Percentiles rank a stretch among this genome's conserved stretches.
phyloP scores from a whole-genome alignment of 2,329 filamentous ascomycete species.

The Dactylellina cionopaga region DNA sequence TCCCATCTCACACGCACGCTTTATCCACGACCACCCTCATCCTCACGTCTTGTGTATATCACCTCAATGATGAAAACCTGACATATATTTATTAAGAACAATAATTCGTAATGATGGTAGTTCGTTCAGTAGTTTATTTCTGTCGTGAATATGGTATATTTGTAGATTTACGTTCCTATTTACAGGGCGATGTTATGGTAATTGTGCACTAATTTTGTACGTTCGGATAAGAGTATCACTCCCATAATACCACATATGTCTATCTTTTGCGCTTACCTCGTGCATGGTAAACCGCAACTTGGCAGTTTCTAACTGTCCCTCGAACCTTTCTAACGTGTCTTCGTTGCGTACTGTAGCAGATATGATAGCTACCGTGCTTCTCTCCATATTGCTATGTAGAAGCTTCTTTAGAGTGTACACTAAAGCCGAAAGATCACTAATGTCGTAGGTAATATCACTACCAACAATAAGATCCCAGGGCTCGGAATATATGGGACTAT shows the following conservation, averaged over 20 bases:
- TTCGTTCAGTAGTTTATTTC: too few relatives aligned
- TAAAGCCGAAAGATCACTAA: conserved; percentile 70
- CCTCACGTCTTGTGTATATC: conserved; percentile 49
- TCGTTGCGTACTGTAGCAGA: conserved; percentile 76
- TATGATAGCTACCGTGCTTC: conserved; percentile 69
- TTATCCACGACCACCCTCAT: conserved; percentile 29
- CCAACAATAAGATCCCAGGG: conserved; percentile 74
- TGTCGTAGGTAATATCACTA: conserved; percentile 82
- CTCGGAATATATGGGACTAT: conserved; percentile 60
- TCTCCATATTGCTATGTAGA: conserved; percentile 67
- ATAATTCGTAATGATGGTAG: conserved; percentile 3
- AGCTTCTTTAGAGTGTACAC: conserved; percentile 73
- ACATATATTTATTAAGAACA: conserved; percentile 24
- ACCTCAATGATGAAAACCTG: conserved; percentile 24
- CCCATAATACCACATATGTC: conserved; percentile 38
- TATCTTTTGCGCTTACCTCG: neutral
- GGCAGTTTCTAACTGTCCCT: neutral
- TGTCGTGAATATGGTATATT: neutral
- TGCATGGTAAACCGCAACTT: neutral
- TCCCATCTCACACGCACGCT: neutral
- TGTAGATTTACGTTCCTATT: neutral
- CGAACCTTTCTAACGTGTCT: conserved; percentile 73
- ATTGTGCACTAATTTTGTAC: conserved; percentile 12
- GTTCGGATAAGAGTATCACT: conserved; percentile 34
- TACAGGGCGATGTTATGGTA: neutral